Conservation (phyloP, 2,329 filamentous ascomycete species). For the Hysterium pulicare region DNA sequence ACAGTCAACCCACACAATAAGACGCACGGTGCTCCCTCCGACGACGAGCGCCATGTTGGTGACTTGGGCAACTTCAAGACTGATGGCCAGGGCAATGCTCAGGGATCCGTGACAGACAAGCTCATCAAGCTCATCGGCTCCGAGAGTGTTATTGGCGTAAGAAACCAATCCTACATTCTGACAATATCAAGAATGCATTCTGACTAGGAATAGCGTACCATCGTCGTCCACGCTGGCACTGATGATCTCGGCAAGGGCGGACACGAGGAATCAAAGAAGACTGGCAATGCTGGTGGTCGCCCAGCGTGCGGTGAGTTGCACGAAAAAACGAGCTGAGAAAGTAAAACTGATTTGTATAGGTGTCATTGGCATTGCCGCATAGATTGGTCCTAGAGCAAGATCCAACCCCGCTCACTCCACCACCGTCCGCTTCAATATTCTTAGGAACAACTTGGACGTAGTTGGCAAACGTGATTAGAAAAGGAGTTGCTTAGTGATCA, state of each 20-base stretch:
- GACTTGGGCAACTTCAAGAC: slow-evolving; percentile 98
- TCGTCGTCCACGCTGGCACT: slow-evolving; percentile 91
- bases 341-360: slow-evolving; percentile 47
- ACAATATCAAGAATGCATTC: slow-evolving; percentile 13
- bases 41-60: slow-evolving; percentile 88
- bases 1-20: slow-evolving; percentile 95
- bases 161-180: slow-evolving; percentile 17
- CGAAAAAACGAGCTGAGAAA: slow-evolving; percentile 7
- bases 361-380: slow-evolving; percentile 85
- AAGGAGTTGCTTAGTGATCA: no score
- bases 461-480: neutral
- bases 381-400: slow-evolving; percentile 35
- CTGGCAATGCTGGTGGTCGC: slow-evolving; percentile 88
- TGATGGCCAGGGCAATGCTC: slow-evolving; percentile 84
- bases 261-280: slow-evolving; percentile 96
- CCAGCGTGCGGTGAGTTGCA: slow-evolving; percentile 75
- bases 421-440: no score
- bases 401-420: neutral
- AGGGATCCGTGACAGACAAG: slow-evolving; percentile 75
- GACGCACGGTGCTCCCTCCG: slow-evolving; percentile 82
- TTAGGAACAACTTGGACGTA: neutral
- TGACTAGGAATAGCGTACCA: slow-evolving; percentile 65
- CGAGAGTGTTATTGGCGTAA: slow-evolving; percentile 88
- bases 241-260: slow-evolving; percentile 94
- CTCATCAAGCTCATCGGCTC: slow-evolving; percentile 94